phyloP scores from a whole-genome alignment of 805 yeast genomes.

The Candida gorgasii region DNA sequence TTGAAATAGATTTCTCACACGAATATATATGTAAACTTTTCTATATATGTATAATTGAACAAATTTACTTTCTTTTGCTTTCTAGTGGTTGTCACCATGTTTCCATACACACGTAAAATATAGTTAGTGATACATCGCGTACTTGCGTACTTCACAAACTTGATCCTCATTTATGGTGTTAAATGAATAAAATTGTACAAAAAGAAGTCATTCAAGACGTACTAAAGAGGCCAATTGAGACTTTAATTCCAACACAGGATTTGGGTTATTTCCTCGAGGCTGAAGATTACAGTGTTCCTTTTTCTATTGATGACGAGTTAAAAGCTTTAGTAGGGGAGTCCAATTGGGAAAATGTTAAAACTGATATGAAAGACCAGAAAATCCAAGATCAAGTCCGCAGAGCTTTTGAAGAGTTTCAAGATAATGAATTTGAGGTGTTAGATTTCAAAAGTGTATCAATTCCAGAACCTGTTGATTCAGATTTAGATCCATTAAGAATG shows the following conservation, averaged over 20 bases:
- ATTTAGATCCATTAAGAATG: not conserved
- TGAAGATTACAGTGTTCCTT: not conserved
- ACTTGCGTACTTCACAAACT: no score
- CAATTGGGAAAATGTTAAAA: not conserved
- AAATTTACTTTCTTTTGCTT: no score
- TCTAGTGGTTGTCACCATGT: no score
- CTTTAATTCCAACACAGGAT: slow-evolving; percentile 12
- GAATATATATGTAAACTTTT: not conserved
- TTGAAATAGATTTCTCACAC: slow-evolving; percentile 7
- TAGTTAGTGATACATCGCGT: no score
- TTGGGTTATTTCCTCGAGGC: slow-evolving; percentile 6
- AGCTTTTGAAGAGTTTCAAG: not conserved
- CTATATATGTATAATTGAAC: no score
- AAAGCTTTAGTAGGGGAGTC: not conserved
- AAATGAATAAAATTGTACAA: slow-evolving; percentile 3
- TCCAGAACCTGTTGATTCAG: not conserved
- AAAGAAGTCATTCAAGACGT: slow-evolving; percentile 6
- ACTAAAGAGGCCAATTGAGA: slow-evolving; percentile 10
- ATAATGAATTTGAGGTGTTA: not conserved
- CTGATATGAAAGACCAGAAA: not conserved
- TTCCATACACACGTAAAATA: no score
- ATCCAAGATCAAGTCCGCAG: not conserved
- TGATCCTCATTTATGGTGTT: no score
- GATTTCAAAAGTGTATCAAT: not conserved
- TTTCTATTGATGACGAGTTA: slow-evolving; percentile 4